Conservation (phyloP, 164 flowering plant species). For the Aristolochia fimbriata region DNA sequence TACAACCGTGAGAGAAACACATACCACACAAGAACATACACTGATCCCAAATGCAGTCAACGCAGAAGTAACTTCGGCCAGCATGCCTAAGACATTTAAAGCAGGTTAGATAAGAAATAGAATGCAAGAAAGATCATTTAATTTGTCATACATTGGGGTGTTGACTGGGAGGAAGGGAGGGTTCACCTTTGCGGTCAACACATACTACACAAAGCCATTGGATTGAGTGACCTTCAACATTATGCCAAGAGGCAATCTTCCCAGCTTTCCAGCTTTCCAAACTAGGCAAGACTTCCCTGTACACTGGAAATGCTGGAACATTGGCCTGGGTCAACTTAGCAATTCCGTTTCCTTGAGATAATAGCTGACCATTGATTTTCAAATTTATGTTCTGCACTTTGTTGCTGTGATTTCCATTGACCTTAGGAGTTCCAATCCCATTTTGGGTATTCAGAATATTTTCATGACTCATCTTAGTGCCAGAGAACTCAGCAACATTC, state of each 20-base stretch:
- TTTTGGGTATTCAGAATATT: constrained; percentile 26
- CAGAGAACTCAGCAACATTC: constrained; percentile 33
- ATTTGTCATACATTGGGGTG: background rate
- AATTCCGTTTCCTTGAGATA: constrained; percentile 49
- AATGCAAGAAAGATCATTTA: background rate
- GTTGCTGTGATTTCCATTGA: constrained; percentile 83
- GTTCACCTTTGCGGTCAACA: constrained; percentile 75
- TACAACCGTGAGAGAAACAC: constrained; percentile 16
- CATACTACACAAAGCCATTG: constrained; percentile 77
- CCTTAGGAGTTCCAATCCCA: constrained; percentile 37
- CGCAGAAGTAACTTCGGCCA: constrained; percentile 75
- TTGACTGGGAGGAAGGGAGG: background rate
- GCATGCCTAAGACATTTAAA: constrained; percentile 46
- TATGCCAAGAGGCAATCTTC: constrained; percentile 82
- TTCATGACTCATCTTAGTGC: constrained; percentile 17
- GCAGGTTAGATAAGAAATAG: background rate
- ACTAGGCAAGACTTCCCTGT: constrained; percentile 77
- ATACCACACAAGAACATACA: constrained; percentile 87
- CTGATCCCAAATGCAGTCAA: constrained; percentile 55
- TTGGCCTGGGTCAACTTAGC: constrained; percentile 43
- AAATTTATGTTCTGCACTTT: constrained; percentile 43
- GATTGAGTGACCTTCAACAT: constrained; percentile 71
- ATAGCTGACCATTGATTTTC: constrained; percentile 33
- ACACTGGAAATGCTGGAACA: constrained; percentile 45
- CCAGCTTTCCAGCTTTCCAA: constrained; percentile 70